Percentiles rank a stretch among this genome's conserved stretches.
phyloP scores from a whole-genome alignment of 345 rosid species.

The Firmiana major region DNA sequence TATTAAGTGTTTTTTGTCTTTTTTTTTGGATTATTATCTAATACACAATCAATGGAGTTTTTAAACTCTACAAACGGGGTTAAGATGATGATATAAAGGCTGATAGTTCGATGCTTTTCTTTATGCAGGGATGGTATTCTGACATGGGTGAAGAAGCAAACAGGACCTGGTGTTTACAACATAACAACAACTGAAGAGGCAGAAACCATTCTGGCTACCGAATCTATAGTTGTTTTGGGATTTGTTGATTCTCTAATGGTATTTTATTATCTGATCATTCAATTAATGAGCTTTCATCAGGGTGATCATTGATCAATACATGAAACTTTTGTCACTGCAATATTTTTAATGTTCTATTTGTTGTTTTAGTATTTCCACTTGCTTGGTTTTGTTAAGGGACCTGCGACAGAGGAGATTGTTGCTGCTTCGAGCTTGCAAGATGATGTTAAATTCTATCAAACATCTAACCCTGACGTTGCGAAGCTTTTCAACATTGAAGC shows the following conservation, averaged over 20 bases:
- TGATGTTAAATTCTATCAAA: conserved; percentile 84
- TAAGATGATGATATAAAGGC: too few relatives aligned
- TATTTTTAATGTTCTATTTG: background rate
- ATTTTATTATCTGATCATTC: conserved; percentile 4
- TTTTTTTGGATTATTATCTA: too few relatives aligned
- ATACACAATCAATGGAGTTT: too few relatives aligned
- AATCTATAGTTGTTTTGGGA: conserved; percentile 72
- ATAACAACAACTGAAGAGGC: conserved; percentile 85
- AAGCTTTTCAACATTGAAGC: conserved; percentile 82
- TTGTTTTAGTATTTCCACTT: background rate
- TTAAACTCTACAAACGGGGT: too few relatives aligned
- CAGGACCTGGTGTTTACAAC: conserved; percentile 75
- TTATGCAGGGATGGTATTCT: conserved; percentile 67
- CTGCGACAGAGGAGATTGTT: conserved; percentile 65
- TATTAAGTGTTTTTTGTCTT: too few relatives aligned
- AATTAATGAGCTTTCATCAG: background rate
- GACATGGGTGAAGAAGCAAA: conserved; percentile 92
- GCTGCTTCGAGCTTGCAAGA: conserved; percentile 91
- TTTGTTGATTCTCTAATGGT: conserved; percentile 81
- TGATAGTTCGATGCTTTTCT: background rate
- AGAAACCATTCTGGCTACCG: conserved; percentile 65
- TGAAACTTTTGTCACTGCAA: background rate
- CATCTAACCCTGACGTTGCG: conserved; percentile 77
- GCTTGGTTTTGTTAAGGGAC: conserved; percentile 40
- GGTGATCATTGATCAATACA: too few relatives aligned